phyloP scores from a whole-genome alignment of 2,329 filamentous ascomycete species.

The Gaeumannomyces sp. region DNA sequence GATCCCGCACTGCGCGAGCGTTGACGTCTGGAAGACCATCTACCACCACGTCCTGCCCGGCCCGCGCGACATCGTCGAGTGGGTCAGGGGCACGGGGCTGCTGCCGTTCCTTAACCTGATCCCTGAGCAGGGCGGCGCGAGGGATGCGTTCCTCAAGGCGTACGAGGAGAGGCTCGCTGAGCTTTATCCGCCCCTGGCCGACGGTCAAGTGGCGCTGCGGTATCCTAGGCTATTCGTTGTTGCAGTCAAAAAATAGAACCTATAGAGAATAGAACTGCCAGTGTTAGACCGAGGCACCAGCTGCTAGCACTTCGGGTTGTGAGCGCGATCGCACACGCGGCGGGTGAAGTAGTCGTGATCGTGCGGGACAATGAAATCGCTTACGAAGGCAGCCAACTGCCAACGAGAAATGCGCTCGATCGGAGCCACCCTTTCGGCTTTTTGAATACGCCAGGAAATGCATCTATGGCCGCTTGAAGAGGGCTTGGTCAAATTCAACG shows the following conservation, averaged over 20 bases:
- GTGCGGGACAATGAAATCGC: no score
- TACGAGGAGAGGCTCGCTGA: slow-evolving; percentile 39
- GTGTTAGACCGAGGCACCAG: no score
- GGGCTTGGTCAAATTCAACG: no score
- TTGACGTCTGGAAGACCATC: slow-evolving; percentile 48
- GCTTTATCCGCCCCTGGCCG: slow-evolving; percentile 36
- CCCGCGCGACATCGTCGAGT: slow-evolving; percentile 48
- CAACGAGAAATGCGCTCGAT: no score
- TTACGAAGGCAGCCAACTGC: no score
- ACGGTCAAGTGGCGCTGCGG: slow-evolving; percentile 48
- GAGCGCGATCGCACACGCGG: no score
- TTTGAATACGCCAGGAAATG: no score
- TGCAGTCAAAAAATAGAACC: slow-evolving; percentile 22
- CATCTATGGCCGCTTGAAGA: no score
- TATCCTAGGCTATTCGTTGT: slow-evolving; percentile 54
- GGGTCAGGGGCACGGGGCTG: slow-evolving; percentile 52
- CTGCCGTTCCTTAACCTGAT: slow-evolving; percentile 47
- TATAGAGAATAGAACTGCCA: not conserved
- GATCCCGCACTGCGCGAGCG: slow-evolving; percentile 30
- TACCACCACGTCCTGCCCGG: slow-evolving; percentile 47
- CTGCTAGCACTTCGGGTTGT: no score
- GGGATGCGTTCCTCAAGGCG: slow-evolving; percentile 35
- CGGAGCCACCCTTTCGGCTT: no score
- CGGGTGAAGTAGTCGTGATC: no score
- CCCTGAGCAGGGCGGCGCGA: slow-evolving; percentile 26